These are phyloP conservation scores for Fusarium burgessii DNA, from an alignment of 2,329 filamentous ascomycete genomes.

Conservation along the genomic window DNA sequence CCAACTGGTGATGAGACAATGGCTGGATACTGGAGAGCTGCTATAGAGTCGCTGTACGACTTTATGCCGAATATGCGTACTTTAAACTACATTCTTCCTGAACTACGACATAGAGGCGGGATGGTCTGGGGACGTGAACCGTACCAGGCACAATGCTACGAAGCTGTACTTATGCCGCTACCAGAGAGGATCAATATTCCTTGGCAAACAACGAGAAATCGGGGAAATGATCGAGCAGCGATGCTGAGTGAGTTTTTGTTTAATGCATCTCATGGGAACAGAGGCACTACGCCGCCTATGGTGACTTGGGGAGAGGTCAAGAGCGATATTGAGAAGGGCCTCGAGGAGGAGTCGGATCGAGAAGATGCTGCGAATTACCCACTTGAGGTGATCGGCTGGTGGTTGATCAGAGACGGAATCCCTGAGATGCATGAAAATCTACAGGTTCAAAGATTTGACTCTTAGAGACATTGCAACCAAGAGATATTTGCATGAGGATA, in stretches of 20 bases:
- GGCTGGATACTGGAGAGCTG: slow-evolving; percentile 36
- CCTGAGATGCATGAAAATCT: slow-evolving; percentile 15
- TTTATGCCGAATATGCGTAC: slow-evolving; percentile 43
- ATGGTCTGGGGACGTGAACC: slow-evolving; percentile 47
- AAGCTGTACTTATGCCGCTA: slow-evolving; percentile 35
- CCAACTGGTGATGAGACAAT: slow-evolving; percentile 37
- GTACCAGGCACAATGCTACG: slow-evolving; percentile 32
- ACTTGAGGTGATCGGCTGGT: slow-evolving; percentile 4
- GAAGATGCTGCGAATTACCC: background rate
- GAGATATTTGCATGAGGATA: too few relatives aligned
- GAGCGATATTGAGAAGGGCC: slow-evolving; percentile 30
- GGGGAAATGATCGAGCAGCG: slow-evolving; percentile 3
- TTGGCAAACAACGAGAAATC: slow-evolving; percentile 37
- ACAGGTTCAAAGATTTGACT: background rate
- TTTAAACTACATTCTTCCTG: slow-evolving; percentile 47
- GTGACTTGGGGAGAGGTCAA: slow-evolving; percentile 36
- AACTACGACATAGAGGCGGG: slow-evolving; percentile 44
- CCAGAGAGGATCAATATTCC: slow-evolving; percentile 41
- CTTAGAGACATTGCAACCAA: background rate
- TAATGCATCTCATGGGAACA: background rate
- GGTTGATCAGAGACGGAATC: slow-evolving; percentile 17
- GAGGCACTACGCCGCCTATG: slow-evolving; percentile 5
- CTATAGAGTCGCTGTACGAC: slow-evolving; percentile 36
- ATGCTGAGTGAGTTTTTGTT: slow-evolving; percentile 13
- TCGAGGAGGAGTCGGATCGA: slow-evolving; percentile 2